Evolutionary conservation across 768 basidiomycete species (phyloP).

Genomic region (Phaeotremella fagi): DNA sequence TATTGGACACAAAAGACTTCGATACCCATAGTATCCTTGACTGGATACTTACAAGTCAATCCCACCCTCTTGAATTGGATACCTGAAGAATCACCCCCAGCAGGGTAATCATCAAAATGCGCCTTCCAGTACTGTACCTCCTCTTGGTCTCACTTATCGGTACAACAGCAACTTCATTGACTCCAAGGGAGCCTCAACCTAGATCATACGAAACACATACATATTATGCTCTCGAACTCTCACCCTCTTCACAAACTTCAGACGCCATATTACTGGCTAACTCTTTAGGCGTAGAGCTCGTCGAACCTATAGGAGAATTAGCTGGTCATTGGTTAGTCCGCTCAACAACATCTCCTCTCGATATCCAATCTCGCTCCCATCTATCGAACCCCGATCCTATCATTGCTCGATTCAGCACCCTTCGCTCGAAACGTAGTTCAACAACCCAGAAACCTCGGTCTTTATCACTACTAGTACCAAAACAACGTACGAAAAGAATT

Average conservation of each 20-base stretch:
- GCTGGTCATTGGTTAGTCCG: constrained; percentile 77
- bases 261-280: constrained; percentile 60
- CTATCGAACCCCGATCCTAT: constrained; percentile 16
- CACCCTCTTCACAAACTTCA: constrained; percentile 53
- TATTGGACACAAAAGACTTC: too few species aligned
- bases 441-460: constrained; percentile 6
- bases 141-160: constrained; percentile 7
- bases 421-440: neutral
- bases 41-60: too few species aligned
- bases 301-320: constrained; percentile 83
- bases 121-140: neutral
- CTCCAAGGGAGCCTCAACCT: constrained; percentile 25
- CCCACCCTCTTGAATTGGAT: too few species aligned
- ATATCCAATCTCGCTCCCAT: neutral
- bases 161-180: constrained; percentile 4
- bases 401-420: constrained; percentile 25
- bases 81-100: too few species aligned
- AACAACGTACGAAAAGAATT: constrained; percentile 46
- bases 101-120: neutral
- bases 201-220: constrained; percentile 53
- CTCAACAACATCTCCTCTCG: neutral
- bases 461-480: constrained; percentile 38
- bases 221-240: constrained; percentile 63
- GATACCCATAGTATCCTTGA: too few species aligned
- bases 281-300: constrained; percentile 70